Conservation (phyloP, 164 flowering plant genomes). For the Chimonanthus praecox region DNA sequence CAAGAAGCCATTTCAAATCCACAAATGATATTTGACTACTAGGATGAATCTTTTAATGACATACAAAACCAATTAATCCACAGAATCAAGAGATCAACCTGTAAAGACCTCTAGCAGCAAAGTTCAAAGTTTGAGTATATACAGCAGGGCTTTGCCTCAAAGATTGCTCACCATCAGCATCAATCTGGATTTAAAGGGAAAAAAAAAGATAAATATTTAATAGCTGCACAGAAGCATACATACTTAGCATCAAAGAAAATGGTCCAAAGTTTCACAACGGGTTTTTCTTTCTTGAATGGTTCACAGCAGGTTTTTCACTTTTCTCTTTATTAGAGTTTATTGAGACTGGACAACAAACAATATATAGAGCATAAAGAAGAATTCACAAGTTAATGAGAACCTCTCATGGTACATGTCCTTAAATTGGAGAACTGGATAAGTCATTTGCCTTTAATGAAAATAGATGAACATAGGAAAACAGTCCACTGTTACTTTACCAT, state of each 20-base stretch:
- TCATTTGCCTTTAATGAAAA: no score
- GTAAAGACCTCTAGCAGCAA: slow-evolving; percentile 70
- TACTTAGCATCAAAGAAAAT: not conserved
- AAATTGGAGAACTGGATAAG: no score
- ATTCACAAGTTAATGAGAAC: no score
- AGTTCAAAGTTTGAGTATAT: slow-evolving; percentile 50
- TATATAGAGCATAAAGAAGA: no score
- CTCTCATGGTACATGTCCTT: no score
- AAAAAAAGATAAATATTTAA: slow-evolving; percentile 2
- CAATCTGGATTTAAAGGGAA: slow-evolving; percentile 37
- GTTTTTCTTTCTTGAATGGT: no score
- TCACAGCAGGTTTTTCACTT: no score
- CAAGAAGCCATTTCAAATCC: slow-evolving; percentile 1
- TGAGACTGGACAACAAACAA: no score
- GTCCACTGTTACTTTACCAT: no score
- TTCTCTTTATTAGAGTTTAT: no score
- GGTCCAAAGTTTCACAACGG: no score
- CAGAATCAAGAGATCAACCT: slow-evolving; percentile 47
- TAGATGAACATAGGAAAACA: no score
- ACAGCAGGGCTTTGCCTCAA: slow-evolving; percentile 58
- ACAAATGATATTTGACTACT: not conserved
- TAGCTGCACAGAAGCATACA: not conserved
- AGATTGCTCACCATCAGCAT: slow-evolving; percentile 37
- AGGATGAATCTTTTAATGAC: not conserved
- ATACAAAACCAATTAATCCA: not conserved